Conservation (phyloP, 768 basidiomycete genomes). For the Agaricus blazei region DNA sequence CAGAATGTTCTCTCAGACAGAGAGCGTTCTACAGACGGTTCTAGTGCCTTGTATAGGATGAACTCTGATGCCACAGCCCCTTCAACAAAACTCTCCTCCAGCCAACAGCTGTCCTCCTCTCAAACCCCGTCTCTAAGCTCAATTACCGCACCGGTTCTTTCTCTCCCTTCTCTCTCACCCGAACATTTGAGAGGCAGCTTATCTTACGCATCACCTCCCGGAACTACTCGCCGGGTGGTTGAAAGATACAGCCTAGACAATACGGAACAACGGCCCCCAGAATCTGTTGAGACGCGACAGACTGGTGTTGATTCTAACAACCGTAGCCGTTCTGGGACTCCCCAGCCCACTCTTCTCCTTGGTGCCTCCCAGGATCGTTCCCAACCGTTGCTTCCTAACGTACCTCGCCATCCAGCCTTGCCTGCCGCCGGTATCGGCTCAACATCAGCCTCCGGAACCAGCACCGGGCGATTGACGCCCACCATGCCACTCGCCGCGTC, state of each 20-base stretch:
- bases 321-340: slow-evolving; percentile 18
- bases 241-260: slow-evolving; percentile 54
- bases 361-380: slow-evolving; percentile 19
- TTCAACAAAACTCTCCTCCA: slow-evolving; percentile 4
- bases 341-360: slow-evolving; percentile 17
- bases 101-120: slow-evolving; percentile 10
- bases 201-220: slow-evolving; percentile 41
- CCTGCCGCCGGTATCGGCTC: slow-evolving; percentile 14
- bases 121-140: slow-evolving; percentile 11
- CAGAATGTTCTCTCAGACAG: slow-evolving; percentile 10
- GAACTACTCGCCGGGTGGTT: slow-evolving; percentile 38
- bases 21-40: slow-evolving; percentile 17
- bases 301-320: slow-evolving; percentile 24
- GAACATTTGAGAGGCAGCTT: slow-evolving; percentile 33
- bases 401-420: slow-evolving; percentile 44
- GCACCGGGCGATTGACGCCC: slow-evolving; percentile 28
- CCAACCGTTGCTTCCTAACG: slow-evolving; percentile 30
- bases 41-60: slow-evolving; percentile 11
- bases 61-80: slow-evolving; percentile 13
- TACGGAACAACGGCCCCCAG: slow-evolving; percentile 23
- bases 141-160: slow-evolving; percentile 7
- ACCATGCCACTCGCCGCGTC: slow-evolving; percentile 56
- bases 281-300: slow-evolving; percentile 22
- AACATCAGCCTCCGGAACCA: slow-evolving; percentile 11
- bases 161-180: slow-evolving; percentile 28